A percentile compares a stretch with the other conserved stretches of the same genome.
These are phyloP conservation scores for Trichopus zeylanicus DNA, from an alignment of 116 monocot species.

Conservation along the genomic window DNA sequence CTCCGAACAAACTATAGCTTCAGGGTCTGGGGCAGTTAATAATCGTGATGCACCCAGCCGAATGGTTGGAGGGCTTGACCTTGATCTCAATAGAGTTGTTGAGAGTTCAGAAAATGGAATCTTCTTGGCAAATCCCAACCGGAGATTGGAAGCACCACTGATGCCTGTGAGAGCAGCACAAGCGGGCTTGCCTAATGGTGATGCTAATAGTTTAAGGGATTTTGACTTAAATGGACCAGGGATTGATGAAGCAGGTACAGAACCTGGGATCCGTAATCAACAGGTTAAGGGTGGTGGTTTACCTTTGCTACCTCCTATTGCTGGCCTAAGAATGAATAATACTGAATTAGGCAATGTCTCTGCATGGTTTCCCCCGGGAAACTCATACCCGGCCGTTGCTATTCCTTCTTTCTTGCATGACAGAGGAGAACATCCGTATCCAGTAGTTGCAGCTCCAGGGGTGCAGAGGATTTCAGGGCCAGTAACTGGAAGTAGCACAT, in stretches of 20 bases:
- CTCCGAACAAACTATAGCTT: slow-evolving; percentile 30
- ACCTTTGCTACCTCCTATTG: slow-evolving; percentile 22
- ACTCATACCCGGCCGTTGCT: slow-evolving; percentile 32
- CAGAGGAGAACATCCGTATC: slow-evolving; percentile 45
- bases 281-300: slow-evolving; percentile 19
- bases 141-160: slow-evolving; percentile 32
- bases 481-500: slow-evolving; percentile 11
- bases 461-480: slow-evolving; percentile 31
- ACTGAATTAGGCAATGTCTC: slow-evolving; percentile 29
- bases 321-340: slow-evolving; percentile 34
- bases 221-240: slow-evolving; percentile 79
- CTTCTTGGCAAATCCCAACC: slow-evolving; percentile 17
- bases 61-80: slow-evolving; percentile 56
- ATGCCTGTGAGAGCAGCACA: slow-evolving; percentile 24
- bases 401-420: slow-evolving; percentile 42
- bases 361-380: slow-evolving; percentile 33
- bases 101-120: slow-evolving; percentile 56
- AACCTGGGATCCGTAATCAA: slow-evolving; percentile 17
- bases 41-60: slow-evolving; percentile 16
- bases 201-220: slow-evolving; percentile 39
- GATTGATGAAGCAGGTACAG: slow-evolving; percentile 41
- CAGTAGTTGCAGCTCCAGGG: slow-evolving; percentile 29
- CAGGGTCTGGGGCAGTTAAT: slow-evolving; percentile 28
- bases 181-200: slow-evolving; percentile 23
- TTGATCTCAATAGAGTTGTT: slow-evolving; percentile 80